Evolutionary conservation across 352 stramenopile genomes (phyloP).

Genomic region (Peronospora destructor): DNA sequence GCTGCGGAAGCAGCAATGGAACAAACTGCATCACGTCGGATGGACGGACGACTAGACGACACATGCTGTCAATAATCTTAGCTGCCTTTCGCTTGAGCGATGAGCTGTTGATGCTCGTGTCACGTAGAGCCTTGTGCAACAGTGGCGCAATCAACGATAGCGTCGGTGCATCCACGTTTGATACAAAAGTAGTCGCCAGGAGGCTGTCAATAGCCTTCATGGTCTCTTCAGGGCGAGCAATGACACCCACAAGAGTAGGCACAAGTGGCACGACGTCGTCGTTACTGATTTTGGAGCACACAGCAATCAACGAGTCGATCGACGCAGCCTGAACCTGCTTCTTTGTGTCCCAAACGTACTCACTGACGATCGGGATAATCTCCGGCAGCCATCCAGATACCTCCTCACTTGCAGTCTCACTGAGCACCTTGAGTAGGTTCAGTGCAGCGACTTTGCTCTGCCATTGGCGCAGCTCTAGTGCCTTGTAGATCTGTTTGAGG

Average conservation of each 20-base stretch:
- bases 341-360: slow-evolving; percentile 92
- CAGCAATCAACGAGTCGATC: slow-evolving; percentile 58
- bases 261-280: slow-evolving; percentile 87
- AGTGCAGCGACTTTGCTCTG: slow-evolving; percentile 84
- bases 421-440: slow-evolving; percentile 73
- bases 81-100: slow-evolving; percentile 88
- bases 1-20: slow-evolving; percentile 86
- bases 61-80: slow-evolving; percentile 93
- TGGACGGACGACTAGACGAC: slow-evolving; percentile 75
- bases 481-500: slow-evolving; percentile 51
- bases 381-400: slow-evolving; percentile 80
- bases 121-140: slow-evolving; percentile 85
- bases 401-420: slow-evolving; percentile 52
- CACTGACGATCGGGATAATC: slow-evolving; percentile 85
- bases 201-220: slow-evolving; percentile 87
- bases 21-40: slow-evolving; percentile 89
- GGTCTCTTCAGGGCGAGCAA: slow-evolving; percentile 87
- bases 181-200: slow-evolving; percentile 89
- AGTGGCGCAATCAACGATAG: slow-evolving; percentile 88
- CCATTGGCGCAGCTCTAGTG: slow-evolving; percentile 65
- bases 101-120: slow-evolving; percentile 88
- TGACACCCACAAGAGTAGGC: slow-evolving; percentile 85
- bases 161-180: slow-evolving; percentile 87
- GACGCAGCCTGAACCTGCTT: slow-evolving; percentile 86
- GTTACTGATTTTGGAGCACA: slow-evolving; percentile 88